Evolutionary conservation across 1,284 basidiomycete species (phyloP).

Genomic region (Puccinia polysora): DNA sequence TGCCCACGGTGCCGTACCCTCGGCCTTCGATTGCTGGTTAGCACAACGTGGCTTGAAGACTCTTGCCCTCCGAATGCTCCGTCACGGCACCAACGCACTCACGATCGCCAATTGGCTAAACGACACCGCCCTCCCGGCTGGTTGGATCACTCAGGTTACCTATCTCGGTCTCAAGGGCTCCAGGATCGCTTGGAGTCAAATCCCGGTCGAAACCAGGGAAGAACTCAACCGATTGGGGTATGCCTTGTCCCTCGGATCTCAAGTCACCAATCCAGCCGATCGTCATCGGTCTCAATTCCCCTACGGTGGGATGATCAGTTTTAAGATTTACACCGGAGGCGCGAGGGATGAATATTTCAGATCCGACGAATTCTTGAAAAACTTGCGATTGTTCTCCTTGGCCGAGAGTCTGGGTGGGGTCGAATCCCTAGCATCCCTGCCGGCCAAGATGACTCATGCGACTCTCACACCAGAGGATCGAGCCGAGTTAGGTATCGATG

Average conservation of each 20-base stretch:
- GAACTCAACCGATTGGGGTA: conserved; percentile 43
- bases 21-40: conserved; percentile 84
- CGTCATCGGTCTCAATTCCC: conserved; percentile 58
- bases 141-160: conserved; percentile 66
- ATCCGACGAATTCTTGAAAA: conserved; percentile 67
- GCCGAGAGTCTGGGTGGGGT: conserved; percentile 89
- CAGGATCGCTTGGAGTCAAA: conserved; percentile 62
- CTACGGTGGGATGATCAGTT: conserved; percentile 58
- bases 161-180: conserved; percentile 75
- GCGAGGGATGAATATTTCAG: conserved; percentile 50
- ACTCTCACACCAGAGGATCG: conserved; percentile 66
- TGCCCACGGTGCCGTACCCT: conserved; percentile 57
- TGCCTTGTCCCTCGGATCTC: conserved; percentile 61
- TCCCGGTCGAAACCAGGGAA: conserved; percentile 54
- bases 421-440: conserved; percentile 80
- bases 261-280: conserved; percentile 63
- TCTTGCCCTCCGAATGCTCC: conserved; percentile 71
- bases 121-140: conserved; percentile 55
- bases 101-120: conserved; percentile 67
- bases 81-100: conserved; percentile 79
- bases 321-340: conserved; percentile 60
- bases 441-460: conserved; percentile 56
- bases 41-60: conserved; percentile 89
- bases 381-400: conserved; percentile 69
- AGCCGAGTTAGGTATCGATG: conserved; percentile 68